These are phyloP conservation scores for Thelephora terrestris DNA, from an alignment of 1,284 basidiomycete genomes.

Conservation along the genomic window DNA sequence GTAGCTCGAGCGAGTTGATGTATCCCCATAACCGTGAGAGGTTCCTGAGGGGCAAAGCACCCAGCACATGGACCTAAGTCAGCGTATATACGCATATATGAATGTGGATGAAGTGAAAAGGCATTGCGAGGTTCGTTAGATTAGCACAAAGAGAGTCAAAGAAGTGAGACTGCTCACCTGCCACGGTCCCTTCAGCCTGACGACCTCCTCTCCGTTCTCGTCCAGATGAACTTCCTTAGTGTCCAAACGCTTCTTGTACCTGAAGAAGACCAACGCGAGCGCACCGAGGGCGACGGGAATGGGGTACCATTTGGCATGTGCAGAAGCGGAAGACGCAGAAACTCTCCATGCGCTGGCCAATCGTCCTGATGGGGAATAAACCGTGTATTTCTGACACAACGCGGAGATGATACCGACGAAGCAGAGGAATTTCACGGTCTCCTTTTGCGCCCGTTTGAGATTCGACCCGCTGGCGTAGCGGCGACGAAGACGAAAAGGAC, in stretches of 20 bases:
- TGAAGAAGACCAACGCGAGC: constrained; percentile 74
- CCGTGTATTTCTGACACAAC: constrained; percentile 1
- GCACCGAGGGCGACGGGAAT: constrained; percentile 89
- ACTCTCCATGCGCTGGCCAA: constrained; percentile 69
- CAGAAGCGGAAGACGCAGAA: constrained; percentile 52
- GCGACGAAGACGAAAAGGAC: neutral
- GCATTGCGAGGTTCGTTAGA: neutral
- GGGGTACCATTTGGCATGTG: constrained; percentile 74
- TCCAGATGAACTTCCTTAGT: constrained; percentile 64
- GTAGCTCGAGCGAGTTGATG: constrained; percentile 85
- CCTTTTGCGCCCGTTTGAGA: neutral
- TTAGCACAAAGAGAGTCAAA: neutral
- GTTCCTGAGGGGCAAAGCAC: constrained; percentile 88
- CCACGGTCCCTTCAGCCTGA: constrained; percentile 88
- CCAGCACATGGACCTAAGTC: constrained; percentile 84
- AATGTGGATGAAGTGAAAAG: neutral
- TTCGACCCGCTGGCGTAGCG: neutral
- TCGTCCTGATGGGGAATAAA: constrained; percentile 24
- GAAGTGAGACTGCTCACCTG: constrained; percentile 49
- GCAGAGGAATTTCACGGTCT: constrained; percentile 1
- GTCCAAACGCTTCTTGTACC: constrained; percentile 59
- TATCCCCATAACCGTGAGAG: constrained; percentile 96
- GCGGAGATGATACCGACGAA: constrained; percentile 1
- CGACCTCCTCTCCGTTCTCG: constrained; percentile 56
- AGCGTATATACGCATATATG: neutral